Conservation (phyloP, 192 early-diverging fungal genomes). For the Coemansia sp. region DNA sequence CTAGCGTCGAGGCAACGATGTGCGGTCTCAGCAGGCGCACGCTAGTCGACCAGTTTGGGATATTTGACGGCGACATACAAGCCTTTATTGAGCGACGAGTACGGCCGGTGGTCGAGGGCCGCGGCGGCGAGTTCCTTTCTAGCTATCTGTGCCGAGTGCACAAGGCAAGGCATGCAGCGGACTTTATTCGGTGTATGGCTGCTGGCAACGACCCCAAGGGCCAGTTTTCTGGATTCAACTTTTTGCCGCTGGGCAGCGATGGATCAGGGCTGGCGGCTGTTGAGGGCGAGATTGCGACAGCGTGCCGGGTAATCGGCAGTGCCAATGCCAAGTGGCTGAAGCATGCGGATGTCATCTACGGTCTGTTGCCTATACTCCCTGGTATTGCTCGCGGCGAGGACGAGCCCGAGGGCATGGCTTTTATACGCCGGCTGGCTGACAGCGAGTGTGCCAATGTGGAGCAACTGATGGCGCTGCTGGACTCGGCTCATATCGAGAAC, state of each 20-base stretch:
- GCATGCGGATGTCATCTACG: constrained; percentile 36
- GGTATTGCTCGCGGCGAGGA: constrained; percentile 12
- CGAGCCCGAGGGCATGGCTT: constrained; percentile 18
- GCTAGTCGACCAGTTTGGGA: constrained; percentile 42
- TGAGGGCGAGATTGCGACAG: constrained; percentile 27
- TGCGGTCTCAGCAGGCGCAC: constrained; percentile 14
- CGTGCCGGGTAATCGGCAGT: constrained; percentile 20
- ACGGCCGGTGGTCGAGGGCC: constrained; percentile 21
- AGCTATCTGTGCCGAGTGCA: constrained; percentile 22
- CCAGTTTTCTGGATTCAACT: constrained; percentile 45
- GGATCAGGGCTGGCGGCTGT: constrained; percentile 27
- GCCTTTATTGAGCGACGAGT: constrained; percentile 22
- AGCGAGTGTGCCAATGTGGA: constrained; percentile 13
- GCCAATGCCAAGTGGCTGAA: constrained; percentile 25
- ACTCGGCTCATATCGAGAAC: constrained; percentile 25
- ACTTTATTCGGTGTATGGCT: constrained; percentile 35
- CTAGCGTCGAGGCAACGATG: constrained; percentile 17
- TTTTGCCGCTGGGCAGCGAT: constrained; percentile 27
- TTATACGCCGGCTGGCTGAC: constrained; percentile 25
- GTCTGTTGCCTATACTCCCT: constrained; percentile 32
- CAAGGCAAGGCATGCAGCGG: constrained; percentile 30
- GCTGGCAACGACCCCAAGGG: constrained; percentile 44
- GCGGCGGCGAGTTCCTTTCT: constrained; percentile 27
- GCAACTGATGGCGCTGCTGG: constrained; percentile 25
- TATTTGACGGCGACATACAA: constrained; percentile 41